phyloP scores from a whole-genome alignment of 768 basidiomycete genomes.

The Mycena amicta region DNA sequence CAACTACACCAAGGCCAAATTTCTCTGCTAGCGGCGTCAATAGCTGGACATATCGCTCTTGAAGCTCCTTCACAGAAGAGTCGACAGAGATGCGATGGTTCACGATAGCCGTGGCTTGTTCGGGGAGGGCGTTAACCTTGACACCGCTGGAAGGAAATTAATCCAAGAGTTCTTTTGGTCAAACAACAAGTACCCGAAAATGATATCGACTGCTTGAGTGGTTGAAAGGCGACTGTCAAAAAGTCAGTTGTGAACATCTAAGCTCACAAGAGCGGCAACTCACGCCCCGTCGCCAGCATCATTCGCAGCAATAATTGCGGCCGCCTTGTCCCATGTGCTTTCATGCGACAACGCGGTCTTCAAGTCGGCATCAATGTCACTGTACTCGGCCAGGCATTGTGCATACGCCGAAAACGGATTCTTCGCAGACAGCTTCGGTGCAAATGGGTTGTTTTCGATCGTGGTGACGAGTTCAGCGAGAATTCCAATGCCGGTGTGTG shows the following conservation, averaged over 20 bases:
- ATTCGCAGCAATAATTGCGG: constrained; percentile 2
- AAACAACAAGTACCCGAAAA: no score
- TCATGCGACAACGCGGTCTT: constrained; percentile 8
- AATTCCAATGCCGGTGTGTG: constrained; percentile 66
- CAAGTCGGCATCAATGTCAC: constrained; percentile 1
- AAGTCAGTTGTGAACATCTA: background rate
- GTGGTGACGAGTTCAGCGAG: constrained; percentile 51
- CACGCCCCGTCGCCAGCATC: constrained; percentile 3
- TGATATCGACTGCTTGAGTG: constrained; percentile 60
- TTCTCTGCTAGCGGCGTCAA: constrained; percentile 4
- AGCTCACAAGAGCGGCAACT: background rate
- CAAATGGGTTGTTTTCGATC: constrained; percentile 47
- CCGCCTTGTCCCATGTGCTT: constrained; percentile 13
- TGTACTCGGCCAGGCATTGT: constrained; percentile 9
- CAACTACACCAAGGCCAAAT: constrained; percentile 11
- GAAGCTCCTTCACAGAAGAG: constrained; percentile 6
- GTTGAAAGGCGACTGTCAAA: constrained; percentile 41
- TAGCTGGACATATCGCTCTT: constrained; percentile 6
- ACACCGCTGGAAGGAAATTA: no score
- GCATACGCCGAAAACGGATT: constrained; percentile 9
- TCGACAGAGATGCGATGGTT: constrained; percentile 50
- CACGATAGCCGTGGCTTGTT: constrained; percentile 46
- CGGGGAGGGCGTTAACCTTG: constrained; percentile 60
- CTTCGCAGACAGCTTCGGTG: constrained; percentile 5
- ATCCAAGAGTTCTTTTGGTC: no score